Percentiles rank a stretch among this genome's conserved stretches.
Conservation (phyloP, 164 flowering plant genomes). For the Macadamia tetraphylla region DNA sequence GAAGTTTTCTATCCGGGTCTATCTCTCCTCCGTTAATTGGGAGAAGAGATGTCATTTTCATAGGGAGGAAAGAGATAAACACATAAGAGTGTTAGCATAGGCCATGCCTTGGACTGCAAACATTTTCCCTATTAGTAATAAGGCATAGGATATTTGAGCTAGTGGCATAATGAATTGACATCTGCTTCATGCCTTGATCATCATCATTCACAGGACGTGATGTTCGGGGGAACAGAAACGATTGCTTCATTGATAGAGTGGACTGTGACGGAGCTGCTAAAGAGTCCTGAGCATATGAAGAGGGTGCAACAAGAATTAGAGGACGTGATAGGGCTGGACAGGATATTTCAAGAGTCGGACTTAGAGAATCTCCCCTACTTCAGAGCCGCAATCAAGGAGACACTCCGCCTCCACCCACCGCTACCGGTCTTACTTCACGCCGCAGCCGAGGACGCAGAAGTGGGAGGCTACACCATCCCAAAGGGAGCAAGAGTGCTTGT, state of each 20-base stretch:
- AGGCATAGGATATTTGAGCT: not conserved
- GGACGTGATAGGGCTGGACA: constrained; percentile 51
- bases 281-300: constrained; percentile 48
- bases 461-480: constrained; percentile 65
- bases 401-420: constrained; percentile 84
- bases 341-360: constrained; percentile 56
- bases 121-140: too few relatives aligned
- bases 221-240: constrained; percentile 94
- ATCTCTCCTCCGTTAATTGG: too few relatives aligned
- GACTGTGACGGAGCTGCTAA: constrained; percentile 79
- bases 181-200: not conserved
- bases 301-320: constrained; percentile 58
- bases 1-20: too few relatives aligned
- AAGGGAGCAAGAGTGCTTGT: constrained; percentile 53
- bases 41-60: not conserved
- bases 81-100: too few relatives aligned
- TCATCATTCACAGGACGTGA: constrained; percentile 50
- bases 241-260: constrained; percentile 89
- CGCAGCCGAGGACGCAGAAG: constrained; percentile 52
- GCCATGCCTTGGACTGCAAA: too few relatives aligned
- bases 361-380: constrained; percentile 61
- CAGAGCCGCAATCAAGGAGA: constrained; percentile 51
- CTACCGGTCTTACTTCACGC: constrained; percentile 85
- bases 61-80: too few relatives aligned
- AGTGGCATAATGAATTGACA: not conserved